Conservation (phyloP, 805 yeast genomes). For the Cyberlindnera petersonii region DNA sequence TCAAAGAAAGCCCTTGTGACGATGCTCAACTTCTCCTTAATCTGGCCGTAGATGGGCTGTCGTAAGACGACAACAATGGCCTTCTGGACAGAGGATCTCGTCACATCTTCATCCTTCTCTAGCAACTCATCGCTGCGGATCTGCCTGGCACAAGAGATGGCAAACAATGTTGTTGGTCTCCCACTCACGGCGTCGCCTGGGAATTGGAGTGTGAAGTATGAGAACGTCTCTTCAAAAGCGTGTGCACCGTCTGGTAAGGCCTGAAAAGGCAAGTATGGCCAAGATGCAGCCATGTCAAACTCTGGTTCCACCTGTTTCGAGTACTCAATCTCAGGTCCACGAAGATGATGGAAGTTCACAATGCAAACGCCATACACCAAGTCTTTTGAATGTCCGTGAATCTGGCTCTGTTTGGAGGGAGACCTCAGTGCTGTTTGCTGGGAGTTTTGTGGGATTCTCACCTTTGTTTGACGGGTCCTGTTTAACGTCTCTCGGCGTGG, state of each 20-base stretch:
- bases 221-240: conserved; percentile 86
- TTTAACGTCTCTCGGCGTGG: conserved; percentile 4
- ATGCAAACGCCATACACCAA: conserved; percentile 79
- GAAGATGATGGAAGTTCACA: conserved; percentile 86
- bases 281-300: conserved; percentile 39
- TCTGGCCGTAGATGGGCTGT: conserved; percentile 83
- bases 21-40: conserved; percentile 85
- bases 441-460: neutral
- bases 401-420: conserved; percentile 19
- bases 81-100: conserved; percentile 87
- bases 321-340: conserved; percentile 95
- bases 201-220: conserved; percentile 79
- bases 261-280: conserved; percentile 91
- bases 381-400: conserved; percentile 22
- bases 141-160: conserved; percentile 90
- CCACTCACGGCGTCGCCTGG: conserved; percentile 29
- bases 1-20: conserved; percentile 82
- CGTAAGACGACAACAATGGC: conserved; percentile 82
- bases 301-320: conserved; percentile 43
- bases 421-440: no score
- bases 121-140: conserved; percentile 58
- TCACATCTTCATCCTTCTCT: conserved; percentile 56
- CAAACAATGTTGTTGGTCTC: conserved; percentile 72
- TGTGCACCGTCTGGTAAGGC: conserved; percentile 97
- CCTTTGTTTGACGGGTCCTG: neutral